phyloP scores from a whole-genome alignment of 2,329 filamentous ascomycete species.

The Aureobasidium leucospermi region DNA sequence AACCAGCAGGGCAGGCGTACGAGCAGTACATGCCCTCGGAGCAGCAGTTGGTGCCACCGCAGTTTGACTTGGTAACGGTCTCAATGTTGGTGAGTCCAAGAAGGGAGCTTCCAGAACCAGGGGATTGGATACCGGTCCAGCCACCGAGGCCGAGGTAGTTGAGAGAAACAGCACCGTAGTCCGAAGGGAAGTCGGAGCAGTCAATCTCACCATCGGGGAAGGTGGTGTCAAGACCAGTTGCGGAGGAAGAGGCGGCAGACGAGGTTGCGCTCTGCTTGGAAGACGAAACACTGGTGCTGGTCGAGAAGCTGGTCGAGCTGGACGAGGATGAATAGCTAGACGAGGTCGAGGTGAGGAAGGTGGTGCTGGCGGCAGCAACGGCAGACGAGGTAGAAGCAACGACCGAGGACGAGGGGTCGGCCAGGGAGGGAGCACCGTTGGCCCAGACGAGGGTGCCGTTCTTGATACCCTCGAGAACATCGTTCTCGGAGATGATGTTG shows the following conservation, averaged over 20 bases:
- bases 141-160: constrained; percentile 63
- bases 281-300: constrained; percentile 25
- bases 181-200: constrained; percentile 68
- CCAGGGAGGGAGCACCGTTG: constrained; percentile 39
- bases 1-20: constrained; percentile 85
- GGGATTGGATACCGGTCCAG: constrained; percentile 69
- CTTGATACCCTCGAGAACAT: constrained; percentile 65
- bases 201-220: constrained; percentile 70
- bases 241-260: constrained; percentile 19
- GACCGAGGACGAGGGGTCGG: constrained; percentile 22
- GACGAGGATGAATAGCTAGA: constrained; percentile 20
- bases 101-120: constrained; percentile 15
- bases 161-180: constrained; percentile 70
- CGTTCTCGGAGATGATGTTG: constrained; percentile 49
- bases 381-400: constrained; percentile 18
- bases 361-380: constrained; percentile 25
- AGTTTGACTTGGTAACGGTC: constrained; percentile 57
- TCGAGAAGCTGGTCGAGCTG: constrained; percentile 22
- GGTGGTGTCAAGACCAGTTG: constrained; percentile 52
- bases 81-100: constrained; percentile 47
- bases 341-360: constrained; percentile 30
- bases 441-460: constrained; percentile 60
- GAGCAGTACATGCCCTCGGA: constrained; percentile 67
- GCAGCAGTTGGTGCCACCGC: constrained; percentile 52
- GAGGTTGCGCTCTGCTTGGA: constrained; percentile 19